These are phyloP conservation scores for Podospora tetraspora DNA, from an alignment of 495 filamentous ascomycete genomes.

Conservation along the genomic window DNA sequence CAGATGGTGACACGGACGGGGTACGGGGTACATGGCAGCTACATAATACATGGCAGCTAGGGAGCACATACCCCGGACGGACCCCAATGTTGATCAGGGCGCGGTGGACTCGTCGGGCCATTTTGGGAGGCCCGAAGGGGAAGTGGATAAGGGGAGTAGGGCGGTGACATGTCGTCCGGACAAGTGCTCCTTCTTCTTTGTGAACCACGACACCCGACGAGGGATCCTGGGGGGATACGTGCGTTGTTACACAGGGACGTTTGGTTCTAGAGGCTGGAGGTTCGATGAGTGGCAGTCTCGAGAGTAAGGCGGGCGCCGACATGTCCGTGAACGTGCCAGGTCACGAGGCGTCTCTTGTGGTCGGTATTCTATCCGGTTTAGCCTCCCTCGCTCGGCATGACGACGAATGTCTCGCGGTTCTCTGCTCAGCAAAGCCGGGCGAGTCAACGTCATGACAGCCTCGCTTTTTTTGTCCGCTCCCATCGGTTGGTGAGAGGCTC, in stretches of 20 bases:
- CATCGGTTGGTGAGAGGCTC: background rate
- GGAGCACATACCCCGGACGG: background rate
- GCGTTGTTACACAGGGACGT: background rate
- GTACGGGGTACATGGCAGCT: background rate
- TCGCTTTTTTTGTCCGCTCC: background rate
- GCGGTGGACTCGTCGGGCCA: background rate
- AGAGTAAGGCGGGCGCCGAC: background rate
- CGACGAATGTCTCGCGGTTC: background rate
- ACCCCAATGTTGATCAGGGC: background rate
- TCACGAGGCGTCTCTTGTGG: background rate
- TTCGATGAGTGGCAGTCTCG: background rate
- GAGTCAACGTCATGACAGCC: background rate
- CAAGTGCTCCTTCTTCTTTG: background rate
- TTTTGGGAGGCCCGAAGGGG: background rate
- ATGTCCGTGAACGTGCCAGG: background rate
- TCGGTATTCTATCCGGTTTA: slow-evolving; percentile 9
- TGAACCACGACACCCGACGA: background rate
- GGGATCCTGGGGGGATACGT: background rate
- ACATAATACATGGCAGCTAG: too few relatives aligned
- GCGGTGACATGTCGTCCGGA: background rate
- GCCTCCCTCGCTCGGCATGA: background rate
- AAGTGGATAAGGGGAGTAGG: background rate
- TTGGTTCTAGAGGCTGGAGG: background rate
- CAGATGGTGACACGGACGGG: background rate
- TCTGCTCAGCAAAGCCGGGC: background rate